These are phyloP conservation scores for Pseudoperonospora humuli DNA, from an alignment of 352 stramenopile species.

Conservation along the genomic window DNA sequence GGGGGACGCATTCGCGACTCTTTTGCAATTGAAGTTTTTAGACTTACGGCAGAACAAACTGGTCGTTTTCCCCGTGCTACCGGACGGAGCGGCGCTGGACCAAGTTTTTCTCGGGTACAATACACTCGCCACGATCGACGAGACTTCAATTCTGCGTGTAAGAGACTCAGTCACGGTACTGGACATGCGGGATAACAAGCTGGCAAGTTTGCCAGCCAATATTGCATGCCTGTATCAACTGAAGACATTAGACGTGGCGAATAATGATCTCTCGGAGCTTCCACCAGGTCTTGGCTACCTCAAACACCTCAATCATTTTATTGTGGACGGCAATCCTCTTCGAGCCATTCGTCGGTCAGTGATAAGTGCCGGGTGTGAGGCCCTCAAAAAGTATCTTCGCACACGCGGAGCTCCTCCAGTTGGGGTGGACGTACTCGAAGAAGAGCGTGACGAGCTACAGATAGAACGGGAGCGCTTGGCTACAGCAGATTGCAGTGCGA, in stretches of 20 bases:
- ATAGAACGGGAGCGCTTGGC: conserved; percentile 35
- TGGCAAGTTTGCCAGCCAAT: conserved; percentile 40
- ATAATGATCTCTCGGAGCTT: conserved; percentile 74
- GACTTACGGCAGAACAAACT: conserved; percentile 75
- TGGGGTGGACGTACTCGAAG: conserved; percentile 50
- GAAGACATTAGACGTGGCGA: conserved; percentile 76
- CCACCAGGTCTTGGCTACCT: conserved; percentile 66
- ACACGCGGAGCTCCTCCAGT: conserved; percentile 55
- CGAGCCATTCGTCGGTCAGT: conserved; percentile 63
- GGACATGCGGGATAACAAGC: conserved; percentile 76
- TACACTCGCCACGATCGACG: conserved; percentile 33
- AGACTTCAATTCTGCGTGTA: conserved; percentile 35
- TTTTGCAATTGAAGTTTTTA: conserved; percentile 44
- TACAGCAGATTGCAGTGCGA: too few species aligned
- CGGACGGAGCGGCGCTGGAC: conserved; percentile 43
- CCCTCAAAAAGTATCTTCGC: conserved; percentile 78
- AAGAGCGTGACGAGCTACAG: conserved; percentile 66
- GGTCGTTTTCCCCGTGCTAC: conserved; percentile 45
- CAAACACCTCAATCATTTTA: conserved; percentile 63
- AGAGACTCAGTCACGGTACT: conserved; percentile 66
- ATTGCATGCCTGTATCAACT: conserved; percentile 58
- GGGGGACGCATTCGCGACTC: conserved; percentile 21
- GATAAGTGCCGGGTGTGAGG: conserved; percentile 51
- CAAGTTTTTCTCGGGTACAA: conserved; percentile 78
- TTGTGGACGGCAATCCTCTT: conserved; percentile 71